Conservation (phyloP, 371 early-diverging fungal species). For the Fennellomyces sp. region DNA sequence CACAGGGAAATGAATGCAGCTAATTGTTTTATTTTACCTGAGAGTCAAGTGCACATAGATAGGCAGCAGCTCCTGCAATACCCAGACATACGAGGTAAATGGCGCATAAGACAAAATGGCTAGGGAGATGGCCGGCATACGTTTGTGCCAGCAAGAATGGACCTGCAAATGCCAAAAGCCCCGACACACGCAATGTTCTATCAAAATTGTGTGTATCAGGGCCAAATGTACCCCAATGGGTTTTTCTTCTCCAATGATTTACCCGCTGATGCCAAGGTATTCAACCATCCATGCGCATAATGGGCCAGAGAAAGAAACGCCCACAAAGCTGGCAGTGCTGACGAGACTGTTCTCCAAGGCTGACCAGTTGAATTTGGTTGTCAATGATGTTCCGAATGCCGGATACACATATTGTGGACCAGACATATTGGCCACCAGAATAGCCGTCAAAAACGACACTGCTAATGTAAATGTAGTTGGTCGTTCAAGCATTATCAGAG, state of each 20-base stretch:
- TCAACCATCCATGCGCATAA: slow-evolving; percentile 45
- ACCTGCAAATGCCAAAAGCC: slow-evolving; percentile 32
- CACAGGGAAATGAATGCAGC: not conserved
- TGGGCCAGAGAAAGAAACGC: slow-evolving; percentile 51
- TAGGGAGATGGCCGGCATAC: slow-evolving; percentile 35
- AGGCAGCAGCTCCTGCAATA: slow-evolving; percentile 43
- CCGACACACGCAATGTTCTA: slow-evolving; percentile 38
- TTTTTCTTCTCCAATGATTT: not conserved
- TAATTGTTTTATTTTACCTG: slow-evolving; percentile 28
- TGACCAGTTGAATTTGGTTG: slow-evolving; percentile 40
- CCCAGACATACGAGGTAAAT: slow-evolving; percentile 36
- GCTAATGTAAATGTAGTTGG: slow-evolving; percentile 6
- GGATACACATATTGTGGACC: slow-evolving; percentile 55
- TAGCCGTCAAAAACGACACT: slow-evolving; percentile 33
- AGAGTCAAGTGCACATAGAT: slow-evolving; percentile 47
- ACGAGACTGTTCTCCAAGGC: slow-evolving; percentile 46
- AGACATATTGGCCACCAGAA: slow-evolving; percentile 44
- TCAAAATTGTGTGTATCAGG: not conserved
- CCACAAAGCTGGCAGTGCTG: slow-evolving; percentile 49
- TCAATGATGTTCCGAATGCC: slow-evolving; percentile 37
- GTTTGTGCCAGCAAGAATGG: slow-evolving; percentile 45
- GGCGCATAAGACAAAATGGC: slow-evolving; percentile 30
- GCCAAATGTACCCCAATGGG: not conserved
- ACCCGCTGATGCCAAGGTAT: slow-evolving; percentile 30
- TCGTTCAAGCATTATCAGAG: slow-evolving; percentile 3